Percentiles rank a stretch among this genome's conserved stretches.
phyloP scores from a whole-genome alignment of 345 rosid species.

The Aquilaria sinensis region DNA sequence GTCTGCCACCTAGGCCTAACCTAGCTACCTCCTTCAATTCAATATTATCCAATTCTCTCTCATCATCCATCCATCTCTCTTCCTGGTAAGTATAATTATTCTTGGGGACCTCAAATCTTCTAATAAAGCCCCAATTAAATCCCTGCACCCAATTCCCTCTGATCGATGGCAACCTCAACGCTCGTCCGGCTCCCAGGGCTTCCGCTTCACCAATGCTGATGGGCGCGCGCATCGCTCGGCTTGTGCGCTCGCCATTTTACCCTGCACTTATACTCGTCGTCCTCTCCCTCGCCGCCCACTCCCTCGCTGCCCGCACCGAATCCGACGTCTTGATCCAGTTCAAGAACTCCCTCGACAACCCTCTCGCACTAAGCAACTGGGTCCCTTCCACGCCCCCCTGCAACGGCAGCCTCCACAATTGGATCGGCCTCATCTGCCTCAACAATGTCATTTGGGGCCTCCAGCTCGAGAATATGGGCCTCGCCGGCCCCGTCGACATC shows the following conservation, averaged over 20 bases:
- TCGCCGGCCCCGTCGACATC: constrained; percentile 38
- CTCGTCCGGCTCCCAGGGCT: constrained; percentile 2
- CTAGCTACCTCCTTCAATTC: too few relatives aligned
- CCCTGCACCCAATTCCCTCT: neutral
- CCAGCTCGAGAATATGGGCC: constrained; percentile 50
- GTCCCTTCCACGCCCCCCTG: constrained; percentile 33
- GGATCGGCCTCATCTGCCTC: constrained; percentile 60
- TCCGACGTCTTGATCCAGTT: constrained; percentile 30
- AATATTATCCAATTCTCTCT: neutral
- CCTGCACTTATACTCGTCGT: constrained; percentile 10
- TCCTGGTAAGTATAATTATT: too few relatives aligned
- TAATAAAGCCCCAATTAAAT: constrained; percentile 1
- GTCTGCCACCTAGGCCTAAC: too few relatives aligned
- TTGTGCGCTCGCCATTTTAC: constrained; percentile 29
- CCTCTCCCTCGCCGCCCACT: constrained; percentile 9
- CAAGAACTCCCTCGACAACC: constrained; percentile 23
- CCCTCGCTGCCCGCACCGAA: constrained; percentile 19
- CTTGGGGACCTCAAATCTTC: neutral
- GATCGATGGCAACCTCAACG: neutral
- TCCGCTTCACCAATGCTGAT: constrained; percentile 30
- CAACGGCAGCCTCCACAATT: constrained; percentile 23
- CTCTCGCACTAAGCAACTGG: constrained; percentile 35
- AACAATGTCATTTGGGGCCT: constrained; percentile 45
- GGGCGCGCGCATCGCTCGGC: constrained; percentile 33
- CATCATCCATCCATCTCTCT: neutral